Percentiles rank a stretch among this genome's conserved stretches.
Evolutionary conservation across 768 basidiomycete genomes (phyloP).

Genomic region (Filobasidium wieringae): DNA sequence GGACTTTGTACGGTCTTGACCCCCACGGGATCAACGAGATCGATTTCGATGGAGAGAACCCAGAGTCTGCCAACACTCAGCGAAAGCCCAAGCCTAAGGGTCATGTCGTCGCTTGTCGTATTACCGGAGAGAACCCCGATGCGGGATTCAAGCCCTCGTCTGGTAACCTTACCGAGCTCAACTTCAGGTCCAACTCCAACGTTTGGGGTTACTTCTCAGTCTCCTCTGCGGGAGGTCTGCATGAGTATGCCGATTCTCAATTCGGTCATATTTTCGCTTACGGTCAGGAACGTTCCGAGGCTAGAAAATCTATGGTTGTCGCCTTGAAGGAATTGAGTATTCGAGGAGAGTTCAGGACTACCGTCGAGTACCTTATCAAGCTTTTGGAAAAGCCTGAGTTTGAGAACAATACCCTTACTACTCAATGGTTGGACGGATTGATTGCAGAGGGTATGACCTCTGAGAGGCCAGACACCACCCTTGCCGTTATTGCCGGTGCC

Average conservation of each 20-base stretch:
- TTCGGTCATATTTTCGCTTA: constrained; percentile 99
- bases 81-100: constrained; percentile 94
- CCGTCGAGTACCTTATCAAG: constrained; percentile 98
- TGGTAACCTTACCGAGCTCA: constrained; percentile 91
- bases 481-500: constrained; percentile 92
- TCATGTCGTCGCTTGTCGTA: constrained; percentile 96
- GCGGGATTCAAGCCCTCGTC: constrained; percentile 99
- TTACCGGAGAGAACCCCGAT: constrained; percentile 98
- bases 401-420: constrained; percentile 93
- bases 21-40: constrained; percentile 82
- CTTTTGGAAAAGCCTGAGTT: constrained; percentile 90
- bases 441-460: constrained; percentile 96
- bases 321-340: constrained; percentile 96
- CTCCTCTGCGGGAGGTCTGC: constrained; percentile 82
- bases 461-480: constrained; percentile 80
- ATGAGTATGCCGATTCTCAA: constrained; percentile 98
- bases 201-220: constrained; percentile 99
- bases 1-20: constrained; percentile 85
- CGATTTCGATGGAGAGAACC: constrained; percentile 89
- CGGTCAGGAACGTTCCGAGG: constrained; percentile 87
- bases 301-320: constrained; percentile 98
- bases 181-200: constrained; percentile 97
- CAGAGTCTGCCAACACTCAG: constrained; percentile 74
- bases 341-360: constrained; percentile 95
- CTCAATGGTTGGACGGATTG: constrained; percentile 93